Conservation (phyloP, 139 green algal species). For the Micractinium sp. region DNA sequence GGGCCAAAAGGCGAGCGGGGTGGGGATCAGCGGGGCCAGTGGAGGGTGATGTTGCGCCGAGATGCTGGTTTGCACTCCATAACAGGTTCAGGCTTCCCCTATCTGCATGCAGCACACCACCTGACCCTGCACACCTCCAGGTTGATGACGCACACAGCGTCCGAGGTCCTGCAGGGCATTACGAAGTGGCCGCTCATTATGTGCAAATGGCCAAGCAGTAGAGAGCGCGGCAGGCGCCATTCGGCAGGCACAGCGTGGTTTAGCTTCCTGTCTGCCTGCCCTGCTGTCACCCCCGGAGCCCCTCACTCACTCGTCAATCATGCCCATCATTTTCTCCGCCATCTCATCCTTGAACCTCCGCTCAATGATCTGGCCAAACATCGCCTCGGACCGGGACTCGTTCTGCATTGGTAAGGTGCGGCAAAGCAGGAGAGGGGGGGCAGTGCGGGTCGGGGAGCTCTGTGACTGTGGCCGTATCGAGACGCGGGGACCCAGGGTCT, state of each 20-base stretch:
- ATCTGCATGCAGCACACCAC: background rate
- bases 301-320: conserved; percentile 19
- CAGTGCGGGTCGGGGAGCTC: background rate
- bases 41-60: background rate
- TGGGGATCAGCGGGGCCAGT: no score
- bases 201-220: background rate
- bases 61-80: background rate
- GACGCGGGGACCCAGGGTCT: no score
- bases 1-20: no score
- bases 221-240: background rate
- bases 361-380: conserved; percentile 8
- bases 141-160: conserved; percentile 16
- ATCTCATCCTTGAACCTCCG: background rate
- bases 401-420: no score
- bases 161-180: background rate
- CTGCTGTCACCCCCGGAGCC: background rate
- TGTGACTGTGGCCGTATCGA: no score
- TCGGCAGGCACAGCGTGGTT: background rate
- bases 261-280: background rate
- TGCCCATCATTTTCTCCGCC: background rate
- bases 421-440: no score
- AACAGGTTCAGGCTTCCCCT: background rate
- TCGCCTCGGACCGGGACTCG: no score
- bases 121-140: background rate
- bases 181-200: no score